Evolutionary conservation across 2,329 filamentous ascomycete genomes (phyloP), one percentile per base, ranked within the genome.

Genomic region (Nigrospora sphaerica): DNA sequence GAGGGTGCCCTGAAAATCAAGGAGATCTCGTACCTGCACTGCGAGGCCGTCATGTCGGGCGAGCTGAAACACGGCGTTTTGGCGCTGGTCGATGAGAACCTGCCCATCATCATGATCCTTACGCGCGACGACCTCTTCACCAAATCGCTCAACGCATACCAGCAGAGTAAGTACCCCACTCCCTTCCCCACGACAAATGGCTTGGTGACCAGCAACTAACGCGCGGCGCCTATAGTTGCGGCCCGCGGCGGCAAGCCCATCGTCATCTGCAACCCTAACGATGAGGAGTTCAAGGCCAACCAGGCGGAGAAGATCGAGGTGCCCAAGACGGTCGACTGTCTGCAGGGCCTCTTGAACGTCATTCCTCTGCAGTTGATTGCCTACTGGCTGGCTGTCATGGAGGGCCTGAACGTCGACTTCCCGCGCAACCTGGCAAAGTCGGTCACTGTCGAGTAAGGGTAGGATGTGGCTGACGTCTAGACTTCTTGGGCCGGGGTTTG

Each of bases 1-100:
- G 93, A 98, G 77, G 93, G 89, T 71, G 93, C 93, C 42, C 78
- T 98, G 58, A 98, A 98, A 80, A 98, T 98, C 72, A 98, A 98
- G 81, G 93, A 98, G 74, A 98, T 98, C 62, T 97, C 92, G 16
- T 98, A 98, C 72, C 87, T 98, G 49, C 93, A 98, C 72, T 98
- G 93, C 71, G 93, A 98, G 75, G 93, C 93, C 59, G 93, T 98
- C 76, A 98, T 98, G 93, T 97, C 93, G 54, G 93, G 93, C 71
- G 93, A 98, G 74, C 81, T 98, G 61, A 98, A 98, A 82, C 93
- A 98, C 70, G 93, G 93, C 77, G 93, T 98, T 44, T 77, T 98
- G 64, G 93, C 93, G 45, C 80, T 98, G 52, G 93, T 98, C 49
- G 93, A 98, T 62, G 93, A 98, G 80, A 92, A 95, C 72, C 82